Evolutionary conservation across 345 rosid genomes (phyloP), one percentile per base, ranked within the genome.

Genomic region (Heritiera littoralis): DNA sequence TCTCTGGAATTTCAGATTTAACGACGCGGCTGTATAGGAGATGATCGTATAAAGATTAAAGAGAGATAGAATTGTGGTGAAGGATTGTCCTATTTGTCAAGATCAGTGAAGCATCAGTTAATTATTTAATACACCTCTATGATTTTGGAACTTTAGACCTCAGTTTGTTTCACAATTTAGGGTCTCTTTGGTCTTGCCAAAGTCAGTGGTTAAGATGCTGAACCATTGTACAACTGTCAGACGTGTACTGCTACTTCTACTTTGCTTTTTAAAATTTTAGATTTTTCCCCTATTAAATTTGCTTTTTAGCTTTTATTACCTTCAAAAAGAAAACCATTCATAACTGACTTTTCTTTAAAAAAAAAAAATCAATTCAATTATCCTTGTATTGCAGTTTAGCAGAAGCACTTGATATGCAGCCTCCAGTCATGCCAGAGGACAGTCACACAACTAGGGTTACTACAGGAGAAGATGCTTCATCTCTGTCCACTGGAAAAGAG

Each of bases 361-460:
- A 20, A 11, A 69, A 45, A 20, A 11, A 12, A 3, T 70, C 4
- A 23, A 23, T 70, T 70, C 58, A 13, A 23, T 43, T 23, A 48
- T 79, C 40, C 58, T 23, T 51, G 17, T 75, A 38, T 79, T 61
- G 52, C 91, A 97, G 99, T 73, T 88, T 97, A 82, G 98, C 99
- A 55, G 99, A 97, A 88, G 88, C 98, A 72, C 93, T 97, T 77
- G 98, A 97, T 86, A 93, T 91, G 99, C 98, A 97, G 86, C 94
- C 98, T 84, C 98, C 98, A 66, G 92, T 85, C 40, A 94, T 97
- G 98, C 98, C 98, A 23, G 99, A 97, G 86, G 98, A 97, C 85
- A 93, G 92, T 77, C 97, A 94, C 88, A 92, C 97, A 55, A 97
- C 99, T 66, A 87, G 98, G 88, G 91, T 94, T 79, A 90, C 93